phyloP scores from a whole-genome alignment of 2,329 filamentous ascomycete genomes.

The Penicillium polonicum region DNA sequence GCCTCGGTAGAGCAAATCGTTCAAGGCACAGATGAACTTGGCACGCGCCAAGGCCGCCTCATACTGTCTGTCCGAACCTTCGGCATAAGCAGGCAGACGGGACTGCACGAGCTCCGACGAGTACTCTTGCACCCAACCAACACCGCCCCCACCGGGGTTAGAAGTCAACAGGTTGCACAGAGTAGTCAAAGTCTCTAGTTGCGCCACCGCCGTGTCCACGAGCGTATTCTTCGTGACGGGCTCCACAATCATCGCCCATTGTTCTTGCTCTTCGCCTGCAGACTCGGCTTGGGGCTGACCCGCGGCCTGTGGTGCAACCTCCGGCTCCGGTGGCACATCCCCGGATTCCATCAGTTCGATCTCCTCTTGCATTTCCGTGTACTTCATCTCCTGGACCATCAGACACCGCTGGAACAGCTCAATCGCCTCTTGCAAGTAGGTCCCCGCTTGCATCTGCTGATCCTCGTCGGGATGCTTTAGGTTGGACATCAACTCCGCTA shows the following conservation, averaged over 20 bases:
- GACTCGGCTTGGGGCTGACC: constrained; percentile 16
- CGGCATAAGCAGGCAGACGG: constrained; percentile 55
- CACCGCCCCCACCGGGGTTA: constrained; percentile 38
- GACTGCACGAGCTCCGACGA: constrained; percentile 53
- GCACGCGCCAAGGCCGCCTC: constrained; percentile 57
- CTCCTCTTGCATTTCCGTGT: constrained; percentile 48
- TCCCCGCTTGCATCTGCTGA: constrained; percentile 49
- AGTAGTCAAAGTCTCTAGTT: constrained; percentile 56
- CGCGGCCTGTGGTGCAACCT: constrained; percentile 2
- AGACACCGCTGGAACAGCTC: constrained; percentile 60
- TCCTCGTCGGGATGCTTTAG: constrained; percentile 48
- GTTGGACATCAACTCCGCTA: constrained; percentile 61
- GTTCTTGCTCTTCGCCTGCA: constrained; percentile 45
- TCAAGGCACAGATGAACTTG: constrained; percentile 56
- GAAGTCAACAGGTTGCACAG: constrained; percentile 52
- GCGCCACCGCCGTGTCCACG: constrained; percentile 66
- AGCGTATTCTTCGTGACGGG: constrained; percentile 64
- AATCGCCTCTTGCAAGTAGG: constrained; percentile 59
- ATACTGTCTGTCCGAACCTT: constrained; percentile 45
- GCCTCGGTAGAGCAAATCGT: constrained; percentile 57
- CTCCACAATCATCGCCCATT: constrained; percentile 67
- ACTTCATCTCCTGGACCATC: constrained; percentile 52
- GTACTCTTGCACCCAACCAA: constrained; percentile 60
- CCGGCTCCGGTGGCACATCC: constrained; percentile 15
- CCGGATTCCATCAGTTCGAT: constrained; percentile 39